These are phyloP conservation scores for Puya raimondii DNA, from an alignment of 176 grass and related monocot genomes.

Conservation along the genomic window DNA sequence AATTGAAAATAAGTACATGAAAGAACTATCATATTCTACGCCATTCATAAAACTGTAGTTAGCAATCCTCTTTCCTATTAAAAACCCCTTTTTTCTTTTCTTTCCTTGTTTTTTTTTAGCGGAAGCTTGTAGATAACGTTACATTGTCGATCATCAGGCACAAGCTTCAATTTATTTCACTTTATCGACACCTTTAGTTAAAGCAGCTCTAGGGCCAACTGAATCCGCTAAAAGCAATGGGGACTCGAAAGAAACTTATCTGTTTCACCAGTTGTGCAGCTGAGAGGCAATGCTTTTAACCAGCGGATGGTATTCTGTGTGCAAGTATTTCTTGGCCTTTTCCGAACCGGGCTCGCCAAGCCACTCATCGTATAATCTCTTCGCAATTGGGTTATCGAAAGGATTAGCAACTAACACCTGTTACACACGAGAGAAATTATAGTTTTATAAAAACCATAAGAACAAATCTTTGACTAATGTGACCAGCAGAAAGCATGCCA, in stretches of 20 bases:
- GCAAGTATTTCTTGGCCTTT: slow-evolving; percentile 69
- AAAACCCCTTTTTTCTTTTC: too few species aligned
- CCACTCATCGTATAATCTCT: slow-evolving; percentile 78
- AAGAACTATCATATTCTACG: too few species aligned
- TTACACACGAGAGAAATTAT: slow-evolving; percentile 1
- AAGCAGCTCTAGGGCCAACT: not conserved
- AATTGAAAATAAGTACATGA: too few species aligned
- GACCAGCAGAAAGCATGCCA: not conserved
- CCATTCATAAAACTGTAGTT: too few species aligned
- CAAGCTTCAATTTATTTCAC: too few species aligned
- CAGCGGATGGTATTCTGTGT: slow-evolving; percentile 73
- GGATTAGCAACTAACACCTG: slow-evolving; percentile 58
- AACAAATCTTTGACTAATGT: not conserved
- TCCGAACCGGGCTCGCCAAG: slow-evolving; percentile 79
- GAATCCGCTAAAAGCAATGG: slow-evolving; percentile 16
- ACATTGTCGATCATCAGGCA: too few species aligned
- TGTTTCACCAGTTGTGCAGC: slow-evolving; percentile 75
- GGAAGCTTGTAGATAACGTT: too few species aligned
- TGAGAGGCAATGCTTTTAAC: slow-evolving; percentile 79
- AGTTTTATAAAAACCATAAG: not conserved
- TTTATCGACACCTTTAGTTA: too few species aligned
- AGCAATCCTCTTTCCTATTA: too few species aligned
- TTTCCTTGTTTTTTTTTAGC: too few species aligned
- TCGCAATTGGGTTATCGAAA: slow-evolving; percentile 55
- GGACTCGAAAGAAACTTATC: not conserved